phyloP scores from a whole-genome alignment of 768 basidiomycete genomes.

The Termitomyces sp. region DNA sequence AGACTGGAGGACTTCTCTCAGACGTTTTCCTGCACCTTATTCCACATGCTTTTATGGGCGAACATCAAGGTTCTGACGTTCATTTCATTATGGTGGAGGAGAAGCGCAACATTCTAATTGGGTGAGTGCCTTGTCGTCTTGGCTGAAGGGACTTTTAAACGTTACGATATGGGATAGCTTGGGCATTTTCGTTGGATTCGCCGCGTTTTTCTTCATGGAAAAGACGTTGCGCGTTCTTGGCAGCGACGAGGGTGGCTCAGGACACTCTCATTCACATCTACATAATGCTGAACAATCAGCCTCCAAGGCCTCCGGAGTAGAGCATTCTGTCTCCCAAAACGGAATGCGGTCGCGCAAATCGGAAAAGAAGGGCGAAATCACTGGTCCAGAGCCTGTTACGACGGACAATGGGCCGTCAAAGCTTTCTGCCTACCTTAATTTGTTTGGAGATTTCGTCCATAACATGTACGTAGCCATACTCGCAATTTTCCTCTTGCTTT shows the following conservation, averaged over 20 bases:
- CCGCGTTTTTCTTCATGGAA: slow-evolving; percentile 90
- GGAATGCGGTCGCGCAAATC: slow-evolving; percentile 46
- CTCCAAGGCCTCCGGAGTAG: slow-evolving; percentile 42
- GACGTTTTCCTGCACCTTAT: slow-evolving; percentile 92
- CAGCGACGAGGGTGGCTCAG: slow-evolving; percentile 46
- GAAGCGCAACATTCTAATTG: slow-evolving; percentile 85
- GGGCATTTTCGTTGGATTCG: slow-evolving; percentile 82
- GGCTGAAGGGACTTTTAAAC: background rate
- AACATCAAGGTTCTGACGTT: slow-evolving; percentile 65
- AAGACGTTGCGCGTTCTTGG: slow-evolving; percentile 82
- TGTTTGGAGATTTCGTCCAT: slow-evolving; percentile 91
- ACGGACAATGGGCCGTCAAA: slow-evolving; percentile 58
- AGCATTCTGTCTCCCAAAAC: slow-evolving; percentile 31
- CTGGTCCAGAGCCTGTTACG: slow-evolving; percentile 18
- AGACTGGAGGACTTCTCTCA: slow-evolving; percentile 88
- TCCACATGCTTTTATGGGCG: slow-evolving; percentile 90
- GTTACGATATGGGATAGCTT: slow-evolving; percentile 35
- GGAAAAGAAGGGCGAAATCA: slow-evolving; percentile 20
- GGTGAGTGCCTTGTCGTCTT: slow-evolving; percentile 38
- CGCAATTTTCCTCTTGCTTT: slow-evolving; percentile 3
- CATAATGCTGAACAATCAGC: slow-evolving; percentile 33
- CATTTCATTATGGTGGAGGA: slow-evolving; percentile 85
- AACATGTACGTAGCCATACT: slow-evolving; percentile 61
- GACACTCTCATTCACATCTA: slow-evolving; percentile 60
- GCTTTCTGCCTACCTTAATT: slow-evolving; percentile 86